These are phyloP conservation scores for Candida sp. DNA, from an alignment of 1,139 yeast species.

Conservation along the genomic window DNA sequence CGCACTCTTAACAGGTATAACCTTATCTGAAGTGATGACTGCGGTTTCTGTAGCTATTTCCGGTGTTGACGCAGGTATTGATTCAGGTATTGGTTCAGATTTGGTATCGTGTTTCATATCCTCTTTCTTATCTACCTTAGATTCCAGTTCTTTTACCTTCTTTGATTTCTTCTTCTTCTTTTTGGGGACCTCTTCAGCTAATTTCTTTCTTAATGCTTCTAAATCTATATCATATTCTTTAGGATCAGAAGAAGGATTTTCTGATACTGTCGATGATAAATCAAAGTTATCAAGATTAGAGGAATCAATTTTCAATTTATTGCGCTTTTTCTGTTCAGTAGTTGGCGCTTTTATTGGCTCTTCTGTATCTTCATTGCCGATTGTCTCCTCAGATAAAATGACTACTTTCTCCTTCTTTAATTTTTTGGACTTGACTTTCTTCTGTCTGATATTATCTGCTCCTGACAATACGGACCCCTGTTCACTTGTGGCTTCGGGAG, in stretches of 20 bases:
- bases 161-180: slow-evolving; percentile 12
- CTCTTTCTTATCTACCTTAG: no score
- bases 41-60: background rate
- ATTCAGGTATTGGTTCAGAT: no score
- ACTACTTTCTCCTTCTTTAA: slow-evolving; percentile 53
- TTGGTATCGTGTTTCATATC: no score
- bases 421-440: slow-evolving; percentile 24
- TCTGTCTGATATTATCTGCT: slow-evolving; percentile 2
- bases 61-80: no score
- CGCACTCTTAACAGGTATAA: slow-evolving; percentile 13
- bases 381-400: slow-evolving; percentile 57
- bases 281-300: slow-evolving; percentile 68
- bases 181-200: slow-evolving; percentile 25
- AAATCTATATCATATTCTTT: slow-evolving; percentile 46
- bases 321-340: slow-evolving; percentile 24
- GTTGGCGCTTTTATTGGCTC: slow-evolving; percentile 13
- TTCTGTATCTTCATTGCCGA: slow-evolving; percentile 18
- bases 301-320: slow-evolving; percentile 46
- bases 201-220: slow-evolving; percentile 48
- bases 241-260: slow-evolving; percentile 9
- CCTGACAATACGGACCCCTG: slow-evolving; percentile 10
- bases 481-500: slow-evolving; percentile 16
- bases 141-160: no score
- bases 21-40: slow-evolving; percentile 4
- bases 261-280: slow-evolving; percentile 20